phyloP scores from a whole-genome alignment of 192 early-diverging fungal species.

The Backusella tarrabulga region DNA sequence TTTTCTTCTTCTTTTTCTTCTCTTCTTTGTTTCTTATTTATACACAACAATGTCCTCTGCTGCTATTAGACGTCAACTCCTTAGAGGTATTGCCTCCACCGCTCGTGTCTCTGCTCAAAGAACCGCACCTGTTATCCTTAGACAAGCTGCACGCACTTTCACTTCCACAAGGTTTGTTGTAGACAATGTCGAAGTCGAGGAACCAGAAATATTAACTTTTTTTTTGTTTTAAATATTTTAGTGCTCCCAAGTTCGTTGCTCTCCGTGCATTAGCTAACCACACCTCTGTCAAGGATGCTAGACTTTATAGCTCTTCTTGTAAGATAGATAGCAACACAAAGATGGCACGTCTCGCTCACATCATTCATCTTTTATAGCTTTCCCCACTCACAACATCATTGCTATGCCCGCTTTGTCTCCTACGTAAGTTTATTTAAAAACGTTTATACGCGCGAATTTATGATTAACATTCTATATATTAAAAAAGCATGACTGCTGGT shows the following conservation, averaged over 20 bases:
- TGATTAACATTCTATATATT: not conserved
- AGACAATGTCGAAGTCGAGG: not conserved
- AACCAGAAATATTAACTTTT: not conserved
- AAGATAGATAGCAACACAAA: conserved; percentile 27
- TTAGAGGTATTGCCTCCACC: conserved; percentile 23
- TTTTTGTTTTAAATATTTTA: not conserved
- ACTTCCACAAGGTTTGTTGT: conserved; percentile 30
- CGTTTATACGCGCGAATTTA: not conserved
- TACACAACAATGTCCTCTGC: conserved; percentile 23
- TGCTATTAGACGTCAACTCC: conserved; percentile 33
- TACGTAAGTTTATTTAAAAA: conserved; percentile 48
- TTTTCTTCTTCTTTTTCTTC: not conserved
- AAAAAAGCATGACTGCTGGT: conserved; percentile 80
- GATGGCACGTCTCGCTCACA: not conserved
- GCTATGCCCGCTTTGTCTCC: conserved; percentile 98
- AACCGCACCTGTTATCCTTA: conserved; percentile 29
- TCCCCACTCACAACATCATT: conserved; percentile 81
- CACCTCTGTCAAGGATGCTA: conserved; percentile 38
- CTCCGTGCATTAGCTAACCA: conserved; percentile 40
- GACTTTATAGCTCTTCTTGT: conserved; percentile 55
- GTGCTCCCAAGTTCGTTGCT: conserved; percentile 37
- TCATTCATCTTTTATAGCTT: conserved; percentile 39
- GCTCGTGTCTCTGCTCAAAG: conserved; percentile 27
- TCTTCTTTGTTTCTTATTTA: conserved; percentile 13
- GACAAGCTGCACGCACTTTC: conserved; percentile 40